A percentile compares a stretch with the other conserved stretches of the same genome.
These are phyloP conservation scores for Hypholoma fasciculare DNA, from an alignment of 768 basidiomycete species.

Conservation along the genomic window DNA sequence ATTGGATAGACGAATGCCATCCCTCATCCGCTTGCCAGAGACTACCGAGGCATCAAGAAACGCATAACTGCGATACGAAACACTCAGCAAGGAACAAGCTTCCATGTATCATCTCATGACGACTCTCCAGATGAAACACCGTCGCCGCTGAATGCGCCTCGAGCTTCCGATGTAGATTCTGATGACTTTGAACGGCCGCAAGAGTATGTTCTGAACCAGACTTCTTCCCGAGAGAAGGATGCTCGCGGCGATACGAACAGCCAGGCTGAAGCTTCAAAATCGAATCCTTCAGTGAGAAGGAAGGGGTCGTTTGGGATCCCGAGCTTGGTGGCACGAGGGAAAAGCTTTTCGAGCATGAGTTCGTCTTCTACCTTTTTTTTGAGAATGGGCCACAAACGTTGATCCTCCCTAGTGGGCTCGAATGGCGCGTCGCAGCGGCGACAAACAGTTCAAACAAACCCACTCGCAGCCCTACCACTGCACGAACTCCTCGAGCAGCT, in stretches of 20 bases:
- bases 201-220: background rate
- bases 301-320: background rate
- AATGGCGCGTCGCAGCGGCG: conserved; percentile 1
- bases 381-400: background rate
- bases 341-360: conserved; percentile 6
- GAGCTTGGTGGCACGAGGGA: background rate
- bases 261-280: background rate
- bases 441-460: conserved; percentile 8
- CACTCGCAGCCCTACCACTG: conserved; percentile 35
- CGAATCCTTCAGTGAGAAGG: background rate
- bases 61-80: conserved; percentile 56
- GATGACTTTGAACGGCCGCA: conserved; percentile 1
- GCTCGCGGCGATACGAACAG: background rate
- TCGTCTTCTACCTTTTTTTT: background rate
- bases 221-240: background rate
- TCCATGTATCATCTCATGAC: conserved; percentile 18
- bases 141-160: conserved; percentile 13
- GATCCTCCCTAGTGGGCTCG: background rate
- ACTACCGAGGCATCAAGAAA: conserved; percentile 74
- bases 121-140: conserved; percentile 15
- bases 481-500: conserved; percentile 54
- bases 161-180: conserved; percentile 14
- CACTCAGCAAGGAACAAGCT: conserved; percentile 27
- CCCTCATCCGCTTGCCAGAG: conserved; percentile 38
- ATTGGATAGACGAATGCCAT: background rate